phyloP scores from a whole-genome alignment of 768 basidiomycete species.

The Termitomyces sp. region DNA sequence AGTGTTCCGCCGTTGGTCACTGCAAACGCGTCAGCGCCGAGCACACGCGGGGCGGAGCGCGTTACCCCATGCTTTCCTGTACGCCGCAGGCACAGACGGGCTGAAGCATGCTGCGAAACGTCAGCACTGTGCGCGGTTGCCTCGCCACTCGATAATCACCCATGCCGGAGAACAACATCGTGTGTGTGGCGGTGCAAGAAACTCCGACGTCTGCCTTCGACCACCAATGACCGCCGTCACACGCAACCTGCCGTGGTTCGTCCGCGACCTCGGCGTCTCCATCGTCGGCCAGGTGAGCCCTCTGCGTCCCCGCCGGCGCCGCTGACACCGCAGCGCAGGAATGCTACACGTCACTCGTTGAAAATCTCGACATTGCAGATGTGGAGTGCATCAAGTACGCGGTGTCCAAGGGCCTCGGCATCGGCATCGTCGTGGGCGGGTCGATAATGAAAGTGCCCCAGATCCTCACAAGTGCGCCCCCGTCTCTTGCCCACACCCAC shows the following conservation, averaged over 20 bases:
- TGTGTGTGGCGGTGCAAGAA: constrained; percentile 5
- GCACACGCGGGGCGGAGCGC: no score
- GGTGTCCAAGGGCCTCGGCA: constrained; percentile 85
- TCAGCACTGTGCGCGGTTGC: not conserved
- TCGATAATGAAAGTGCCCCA: constrained; percentile 97
- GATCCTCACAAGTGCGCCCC: constrained; percentile 70
- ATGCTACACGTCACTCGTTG: constrained; percentile 88
- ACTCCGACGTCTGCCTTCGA: constrained; percentile 5
- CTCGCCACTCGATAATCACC: constrained; percentile 3
- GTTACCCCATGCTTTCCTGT: constrained; percentile 29
- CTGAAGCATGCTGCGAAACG: constrained; percentile 30
- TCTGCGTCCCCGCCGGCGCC: no score
- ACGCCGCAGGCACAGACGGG: constrained; percentile 22
- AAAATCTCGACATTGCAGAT: constrained; percentile 75
- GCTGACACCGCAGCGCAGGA: constrained; percentile 43
- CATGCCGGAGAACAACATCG: constrained; percentile 16
- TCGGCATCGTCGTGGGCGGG: constrained; percentile 90
- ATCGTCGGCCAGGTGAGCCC: constrained; percentile 71
- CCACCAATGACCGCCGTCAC: constrained; percentile 71
- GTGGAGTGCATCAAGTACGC: constrained; percentile 86
- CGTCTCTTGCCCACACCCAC: not conserved
- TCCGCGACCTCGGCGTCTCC: constrained; percentile 75
- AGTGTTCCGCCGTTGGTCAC: constrained; percentile 31
- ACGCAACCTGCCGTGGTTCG: constrained; percentile 78
- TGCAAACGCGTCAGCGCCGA: constrained; percentile 2